Base-by-base conservation (phyloP, 164 flowering plant species). In the Stephania cephalantha region DNA sequence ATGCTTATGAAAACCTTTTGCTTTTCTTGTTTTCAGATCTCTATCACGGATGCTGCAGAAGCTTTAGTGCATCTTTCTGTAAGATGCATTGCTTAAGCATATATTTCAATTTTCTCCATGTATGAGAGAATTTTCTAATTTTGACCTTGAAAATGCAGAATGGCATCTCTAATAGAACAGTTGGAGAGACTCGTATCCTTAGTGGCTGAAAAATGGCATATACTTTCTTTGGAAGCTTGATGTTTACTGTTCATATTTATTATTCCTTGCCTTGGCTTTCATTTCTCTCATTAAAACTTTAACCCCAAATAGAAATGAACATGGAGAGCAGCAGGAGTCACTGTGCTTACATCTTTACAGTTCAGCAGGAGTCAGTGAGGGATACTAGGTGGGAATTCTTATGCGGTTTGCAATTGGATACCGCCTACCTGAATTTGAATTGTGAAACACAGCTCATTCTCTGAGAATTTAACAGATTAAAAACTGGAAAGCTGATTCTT, bases 131-230 rank as follows among this genome's bases (percentile, higher is more conserved):
- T 81, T 74, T 74, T 22, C 81, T 83, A 48, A 84, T 75, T 8
- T 63, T 9, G 20, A 70, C 70, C 4, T 61, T 76, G 15, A 13
- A 55, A 77, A 58, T 84, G 86, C 89, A 94, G 98, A 84, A 73
- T 65, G 97, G 97, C n/a, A 80, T 88, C 82, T 86, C 93, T 31
- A 90, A 91, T 79, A 83, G 92, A 83, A 90, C 97, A 70, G 95
- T 94, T 77, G 98, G 97, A 81, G 98, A 94, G 85, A 94, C 98
- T 66, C 92, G 96, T 89, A 88, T 91, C 91, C 92, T 83, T 76
- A 6, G 61, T 48, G 48, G 46, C 65, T 42, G 35, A 6, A 17
- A 74, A 29, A 17, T 42, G 45, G 13, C 20, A 25, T 66, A 3
- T 22, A 7, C 69, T 8, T 69, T 1, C 58, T 44, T 42, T 42